Percentiles rank a stretch among this genome's conserved stretches.
Evolutionary conservation across 1,139 yeast species (phyloP).

Genomic region (Lodderomyces margitis): DNA sequence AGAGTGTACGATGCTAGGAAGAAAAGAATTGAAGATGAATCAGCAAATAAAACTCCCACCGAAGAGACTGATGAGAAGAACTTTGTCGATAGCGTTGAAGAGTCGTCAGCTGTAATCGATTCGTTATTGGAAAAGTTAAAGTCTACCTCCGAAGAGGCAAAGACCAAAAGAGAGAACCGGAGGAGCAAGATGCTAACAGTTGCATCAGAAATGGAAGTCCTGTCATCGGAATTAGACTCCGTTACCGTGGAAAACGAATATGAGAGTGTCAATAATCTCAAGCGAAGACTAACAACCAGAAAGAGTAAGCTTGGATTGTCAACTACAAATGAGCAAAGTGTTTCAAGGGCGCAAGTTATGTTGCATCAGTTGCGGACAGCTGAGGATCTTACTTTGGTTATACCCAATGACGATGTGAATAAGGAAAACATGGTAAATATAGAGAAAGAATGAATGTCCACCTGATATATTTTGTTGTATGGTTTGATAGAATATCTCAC

Average conservation of each 20-base stretch:
- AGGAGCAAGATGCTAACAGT: not conserved
- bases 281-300: constrained; percentile 39
- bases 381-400: not conserved
- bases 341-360: constrained; percentile 45
- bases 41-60: constrained; percentile 12
- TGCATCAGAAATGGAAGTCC: not conserved
- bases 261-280: constrained; percentile 40
- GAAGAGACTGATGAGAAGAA: constrained; percentile 16
- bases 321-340: constrained; percentile 22
- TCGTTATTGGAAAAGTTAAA: constrained; percentile 35
- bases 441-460: not conserved
- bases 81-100: constrained; percentile 19
- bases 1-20: constrained; percentile 39
- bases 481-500: not conserved
- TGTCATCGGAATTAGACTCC: not conserved
- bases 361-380: constrained; percentile 31
- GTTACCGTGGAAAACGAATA: constrained; percentile 22
- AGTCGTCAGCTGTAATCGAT: constrained; percentile 34
- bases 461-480: too few relatives aligned
- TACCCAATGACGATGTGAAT: constrained; percentile 1
- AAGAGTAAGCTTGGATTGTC: constrained; percentile 16
- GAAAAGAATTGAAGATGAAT: constrained; percentile 31
- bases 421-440: not conserved
- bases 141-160: not conserved
- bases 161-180: not conserved